Conservation (phyloP, 1,139 yeast species). For the Suhomyces chickasaworum region DNA sequence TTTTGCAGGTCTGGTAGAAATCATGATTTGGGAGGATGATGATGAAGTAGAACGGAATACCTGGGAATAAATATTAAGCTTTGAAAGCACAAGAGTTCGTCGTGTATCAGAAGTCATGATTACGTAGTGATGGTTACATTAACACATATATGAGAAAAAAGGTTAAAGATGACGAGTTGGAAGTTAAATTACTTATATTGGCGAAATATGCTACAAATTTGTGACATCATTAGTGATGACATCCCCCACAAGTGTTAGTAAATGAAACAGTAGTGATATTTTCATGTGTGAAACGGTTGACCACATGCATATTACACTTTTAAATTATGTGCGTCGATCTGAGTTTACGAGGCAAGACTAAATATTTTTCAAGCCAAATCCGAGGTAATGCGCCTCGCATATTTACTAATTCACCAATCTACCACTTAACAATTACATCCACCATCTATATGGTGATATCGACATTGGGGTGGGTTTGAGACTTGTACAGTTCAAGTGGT, state of each 20-base stretch:
- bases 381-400: not conserved
- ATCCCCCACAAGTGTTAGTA: not conserved
- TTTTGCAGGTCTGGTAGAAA: conserved; percentile 9
- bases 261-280: conserved; percentile 7
- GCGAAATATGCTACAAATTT: conserved; percentile 1
- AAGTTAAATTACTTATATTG: conserved; percentile 3
- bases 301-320: not conserved
- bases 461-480: no score
- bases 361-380: conserved; percentile 4
- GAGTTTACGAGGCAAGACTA: conserved; percentile 6
- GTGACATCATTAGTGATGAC: conserved; percentile 5
- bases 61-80: conserved; percentile 10
- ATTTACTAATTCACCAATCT: no score
- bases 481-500: no score
- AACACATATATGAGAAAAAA: not conserved
- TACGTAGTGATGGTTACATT: not conserved
- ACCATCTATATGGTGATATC: no score
- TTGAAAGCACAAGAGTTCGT: conserved; percentile 2
- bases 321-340: conserved; percentile 10
- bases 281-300: conserved; percentile 9
- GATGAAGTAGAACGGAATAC: conserved; percentile 1
- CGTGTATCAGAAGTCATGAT: not conserved
- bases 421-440: no score
- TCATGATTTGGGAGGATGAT: conserved; percentile 5
- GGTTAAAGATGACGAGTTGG: not conserved